A percentile compares a stretch with the other conserved stretches of the same genome.
These are phyloP conservation scores for Periconia sp. DNA, from an alignment of 2,329 filamentous ascomycete genomes.

Conservation along the genomic window DNA sequence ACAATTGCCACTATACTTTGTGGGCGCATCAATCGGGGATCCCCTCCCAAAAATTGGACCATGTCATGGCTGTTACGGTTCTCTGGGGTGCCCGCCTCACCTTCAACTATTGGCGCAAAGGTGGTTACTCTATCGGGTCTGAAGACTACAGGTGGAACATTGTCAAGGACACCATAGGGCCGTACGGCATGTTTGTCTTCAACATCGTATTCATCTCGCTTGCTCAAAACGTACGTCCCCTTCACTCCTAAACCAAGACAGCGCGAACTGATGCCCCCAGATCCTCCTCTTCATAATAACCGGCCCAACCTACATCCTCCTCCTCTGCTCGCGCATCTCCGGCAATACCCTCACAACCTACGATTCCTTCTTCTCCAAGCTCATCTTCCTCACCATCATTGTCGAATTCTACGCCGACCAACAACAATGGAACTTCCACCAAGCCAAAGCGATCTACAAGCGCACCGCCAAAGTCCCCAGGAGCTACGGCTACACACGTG, in stretches of 20 bases:
- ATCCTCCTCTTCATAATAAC: constrained; percentile 78
- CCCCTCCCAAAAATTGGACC: constrained; percentile 70
- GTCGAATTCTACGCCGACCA: constrained; percentile 82
- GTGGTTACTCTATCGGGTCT: constrained; percentile 83
- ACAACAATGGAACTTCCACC: constrained; percentile 90
- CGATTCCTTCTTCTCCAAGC: constrained; percentile 60
- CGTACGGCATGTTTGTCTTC: constrained; percentile 74
- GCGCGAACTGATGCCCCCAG: constrained; percentile 36
- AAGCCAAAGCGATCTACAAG: constrained; percentile 75
- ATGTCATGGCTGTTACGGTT: constrained; percentile 67
- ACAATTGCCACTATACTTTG: constrained; percentile 79
- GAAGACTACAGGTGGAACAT: constrained; percentile 95
- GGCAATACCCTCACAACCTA: constrained; percentile 50
- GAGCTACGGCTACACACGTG: constrained; percentile 63
- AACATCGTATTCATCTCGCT: constrained; percentile 89
- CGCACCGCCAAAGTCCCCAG: constrained; percentile 70
- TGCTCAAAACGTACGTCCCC: constrained; percentile 60
- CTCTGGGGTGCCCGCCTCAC: constrained; percentile 91
- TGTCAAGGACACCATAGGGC: constrained; percentile 66
- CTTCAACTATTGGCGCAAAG: constrained; percentile 95
- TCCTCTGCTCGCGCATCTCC: constrained; percentile 70
- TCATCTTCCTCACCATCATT: constrained; percentile 60
- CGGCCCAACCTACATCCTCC: constrained; percentile 79
- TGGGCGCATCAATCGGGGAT: constrained; percentile 79
- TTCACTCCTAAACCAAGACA: not conserved